phyloP scores from a whole-genome alignment of 495 filamentous ascomycete species.

The Bacidia gigantensis region DNA sequence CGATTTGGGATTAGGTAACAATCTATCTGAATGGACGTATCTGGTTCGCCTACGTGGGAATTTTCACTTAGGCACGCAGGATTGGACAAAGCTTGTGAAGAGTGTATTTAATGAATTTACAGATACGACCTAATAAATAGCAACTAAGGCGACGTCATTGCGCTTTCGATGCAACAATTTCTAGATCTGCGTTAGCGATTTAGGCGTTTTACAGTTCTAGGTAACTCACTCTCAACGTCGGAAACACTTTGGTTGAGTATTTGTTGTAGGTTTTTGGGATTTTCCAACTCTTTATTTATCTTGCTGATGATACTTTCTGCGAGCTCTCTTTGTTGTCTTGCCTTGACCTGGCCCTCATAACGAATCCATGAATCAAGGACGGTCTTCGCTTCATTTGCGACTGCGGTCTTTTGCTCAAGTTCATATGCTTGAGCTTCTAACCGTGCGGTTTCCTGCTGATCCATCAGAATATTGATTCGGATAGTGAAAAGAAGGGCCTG shows the following conservation, averaged over 20 bases:
- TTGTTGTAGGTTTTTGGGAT: slow-evolving; percentile 84
- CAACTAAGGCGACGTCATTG: slow-evolving; percentile 29
- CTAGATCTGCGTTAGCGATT: slow-evolving; percentile 17
- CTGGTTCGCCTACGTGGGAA: too few relatives aligned
- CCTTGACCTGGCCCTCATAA: slow-evolving; percentile 97
- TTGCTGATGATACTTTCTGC: slow-evolving; percentile 85
- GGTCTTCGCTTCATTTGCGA: slow-evolving; percentile 81
- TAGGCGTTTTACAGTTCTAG: neutral
- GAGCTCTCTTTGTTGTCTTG: slow-evolving; percentile 91
- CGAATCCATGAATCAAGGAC: slow-evolving; percentile 97
- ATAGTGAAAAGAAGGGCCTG: neutral
- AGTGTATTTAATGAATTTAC: neutral
- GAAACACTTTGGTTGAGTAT: slow-evolving; percentile 89
- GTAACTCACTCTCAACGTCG: slow-evolving; percentile 86
- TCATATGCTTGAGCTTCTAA: slow-evolving; percentile 93
- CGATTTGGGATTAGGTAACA: too few relatives aligned
- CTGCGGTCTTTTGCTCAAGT: slow-evolving; percentile 84
- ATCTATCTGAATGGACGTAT: too few relatives aligned
- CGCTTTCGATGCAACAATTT: slow-evolving; percentile 40
- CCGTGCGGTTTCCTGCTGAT: slow-evolving; percentile 74
- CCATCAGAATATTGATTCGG: neutral
- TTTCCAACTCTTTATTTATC: slow-evolving; percentile 96
- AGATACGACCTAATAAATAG: too few relatives aligned
- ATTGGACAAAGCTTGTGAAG: too few relatives aligned
- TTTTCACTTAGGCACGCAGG: too few relatives aligned